Percentiles rank a stretch among this genome's conserved stretches.
Evolutionary conservation across 768 basidiomycete genomes (phyloP).

Genomic region (Tricholoma matsutake): DNA sequence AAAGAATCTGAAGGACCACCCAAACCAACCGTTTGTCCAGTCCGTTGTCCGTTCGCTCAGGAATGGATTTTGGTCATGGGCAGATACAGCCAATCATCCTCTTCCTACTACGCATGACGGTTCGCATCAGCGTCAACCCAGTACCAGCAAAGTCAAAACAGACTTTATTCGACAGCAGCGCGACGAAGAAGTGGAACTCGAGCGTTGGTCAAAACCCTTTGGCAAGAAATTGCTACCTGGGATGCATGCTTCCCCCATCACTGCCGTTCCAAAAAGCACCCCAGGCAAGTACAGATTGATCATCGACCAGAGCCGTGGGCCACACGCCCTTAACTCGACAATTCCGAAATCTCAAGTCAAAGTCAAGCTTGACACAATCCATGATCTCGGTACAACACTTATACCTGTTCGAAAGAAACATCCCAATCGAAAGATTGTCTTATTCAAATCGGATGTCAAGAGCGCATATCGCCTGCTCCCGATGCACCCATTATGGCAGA

Average conservation of each 20-base stretch:
- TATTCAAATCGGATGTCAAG: slow-evolving; percentile 38
- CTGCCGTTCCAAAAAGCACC: slow-evolving; percentile 33
- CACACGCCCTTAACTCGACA: slow-evolving; percentile 32
- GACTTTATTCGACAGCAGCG: slow-evolving; percentile 24
- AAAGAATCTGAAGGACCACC: slow-evolving; percentile 26
- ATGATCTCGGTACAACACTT: slow-evolving; percentile 27
- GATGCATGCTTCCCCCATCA: slow-evolving; percentile 39
- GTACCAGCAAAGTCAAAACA: slow-evolving; percentile 6
- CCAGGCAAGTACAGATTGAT: slow-evolving; percentile 35
- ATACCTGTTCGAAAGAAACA: slow-evolving; percentile 14
- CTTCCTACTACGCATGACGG: slow-evolving; percentile 22
- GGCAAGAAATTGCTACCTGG: slow-evolving; percentile 35
- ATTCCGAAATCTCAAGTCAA: slow-evolving; percentile 19
- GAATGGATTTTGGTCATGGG: slow-evolving; percentile 44
- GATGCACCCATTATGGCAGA: slow-evolving; percentile 25
- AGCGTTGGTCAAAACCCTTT: slow-evolving; percentile 30
- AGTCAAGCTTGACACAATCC: slow-evolving; percentile 8
- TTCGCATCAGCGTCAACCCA: slow-evolving; percentile 2
- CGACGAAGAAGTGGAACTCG: slow-evolving; percentile 22
- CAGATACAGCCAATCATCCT: slow-evolving; percentile 12
- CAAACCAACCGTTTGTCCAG: slow-evolving; percentile 36
- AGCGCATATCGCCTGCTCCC: slow-evolving; percentile 33
- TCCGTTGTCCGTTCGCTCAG: slow-evolving; percentile 27
- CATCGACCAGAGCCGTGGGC: slow-evolving; percentile 34
- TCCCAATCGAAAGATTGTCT: slow-evolving; percentile 7